A percentile compares a stretch with the other conserved stretches of the same genome.
These are phyloP conservation scores for Metschnikowia gelsemii DNA, from an alignment of 805 yeast genomes.

Conservation along the genomic window DNA sequence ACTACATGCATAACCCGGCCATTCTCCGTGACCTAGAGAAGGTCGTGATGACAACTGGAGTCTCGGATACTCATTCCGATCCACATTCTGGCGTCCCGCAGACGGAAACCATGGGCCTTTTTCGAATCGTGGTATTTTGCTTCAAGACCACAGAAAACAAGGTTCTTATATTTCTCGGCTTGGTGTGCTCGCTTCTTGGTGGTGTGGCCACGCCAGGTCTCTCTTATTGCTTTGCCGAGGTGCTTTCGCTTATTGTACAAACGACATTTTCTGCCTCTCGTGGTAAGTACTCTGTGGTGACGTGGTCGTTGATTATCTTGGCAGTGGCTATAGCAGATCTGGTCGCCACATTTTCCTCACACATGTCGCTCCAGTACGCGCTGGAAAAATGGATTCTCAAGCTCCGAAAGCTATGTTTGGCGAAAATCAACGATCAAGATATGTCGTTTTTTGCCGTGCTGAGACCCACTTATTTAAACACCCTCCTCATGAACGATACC, in stretches of 20 bases:
- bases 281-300: constrained; percentile 23
- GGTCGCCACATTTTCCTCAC: constrained; percentile 49
- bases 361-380: constrained; percentile 49
- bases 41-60: no score
- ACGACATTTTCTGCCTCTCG: constrained; percentile 22
- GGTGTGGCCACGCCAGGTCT: constrained; percentile 75
- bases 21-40: constrained; percentile 26
- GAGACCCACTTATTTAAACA: constrained; percentile 53
- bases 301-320: constrained; percentile 65
- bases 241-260: constrained; percentile 54
- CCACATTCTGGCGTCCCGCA: no score
- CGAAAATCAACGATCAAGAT: constrained; percentile 50
- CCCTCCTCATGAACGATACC: constrained; percentile 75
- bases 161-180: constrained; percentile 46
- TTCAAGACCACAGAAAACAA: constrained; percentile 21
- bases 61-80: no score
- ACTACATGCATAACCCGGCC: constrained; percentile 25
- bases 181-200: constrained; percentile 50
- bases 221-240: constrained; percentile 70
- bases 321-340: constrained; percentile 69
- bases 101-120: constrained; percentile 22
- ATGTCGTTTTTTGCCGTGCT: constrained; percentile 50
- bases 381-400: constrained; percentile 67
- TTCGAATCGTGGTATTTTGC: constrained; percentile 29
- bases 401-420: constrained; percentile 51